Conservation (phyloP, 2,329 filamentous ascomycete species). For the Pleomassaria siparia region DNA sequence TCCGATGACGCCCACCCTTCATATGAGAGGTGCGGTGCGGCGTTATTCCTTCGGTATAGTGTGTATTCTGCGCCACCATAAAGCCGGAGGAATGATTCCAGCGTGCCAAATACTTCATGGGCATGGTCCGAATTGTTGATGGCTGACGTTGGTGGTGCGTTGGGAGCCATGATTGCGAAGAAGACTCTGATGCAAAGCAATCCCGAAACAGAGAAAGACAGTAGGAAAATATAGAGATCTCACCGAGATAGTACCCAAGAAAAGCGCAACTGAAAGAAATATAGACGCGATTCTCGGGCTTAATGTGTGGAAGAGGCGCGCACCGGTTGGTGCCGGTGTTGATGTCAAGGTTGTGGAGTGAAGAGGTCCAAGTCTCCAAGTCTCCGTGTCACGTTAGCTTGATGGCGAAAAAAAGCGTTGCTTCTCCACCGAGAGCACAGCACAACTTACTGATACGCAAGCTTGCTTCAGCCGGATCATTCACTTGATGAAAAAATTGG, state of each 20-base stretch:
- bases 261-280: conserved; percentile 2
- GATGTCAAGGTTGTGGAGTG: conserved; percentile 26
- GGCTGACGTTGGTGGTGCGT: neutral
- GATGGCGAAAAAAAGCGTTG: conserved; percentile 15
- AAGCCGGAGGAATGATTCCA: conserved; percentile 21
- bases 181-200: conserved; percentile 1
- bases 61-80: conserved; percentile 29
- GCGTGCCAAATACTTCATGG: conserved; percentile 11
- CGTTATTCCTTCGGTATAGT: conserved; percentile 25
- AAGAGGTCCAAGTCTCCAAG: conserved; percentile 29
- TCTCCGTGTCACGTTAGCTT: conserved; percentile 37
- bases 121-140: conserved; percentile 6
- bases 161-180: conserved; percentile 3
- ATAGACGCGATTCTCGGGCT: neutral
- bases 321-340: conserved; percentile 7
- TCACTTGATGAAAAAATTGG: conserved; percentile 10
- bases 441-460: conserved; percentile 19
- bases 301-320: neutral
- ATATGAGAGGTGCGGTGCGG: conserved; percentile 27
- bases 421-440: conserved; percentile 10
- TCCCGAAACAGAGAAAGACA: neutral
- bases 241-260: neutral
- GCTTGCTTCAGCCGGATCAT: conserved; percentile 12
- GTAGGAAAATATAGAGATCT: neutral
- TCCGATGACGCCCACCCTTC: conserved; percentile 33